Evolutionary conservation across 2,329 filamentous ascomycete species (phyloP).

Genomic region (Proliferodiscus dingleyae): DNA sequence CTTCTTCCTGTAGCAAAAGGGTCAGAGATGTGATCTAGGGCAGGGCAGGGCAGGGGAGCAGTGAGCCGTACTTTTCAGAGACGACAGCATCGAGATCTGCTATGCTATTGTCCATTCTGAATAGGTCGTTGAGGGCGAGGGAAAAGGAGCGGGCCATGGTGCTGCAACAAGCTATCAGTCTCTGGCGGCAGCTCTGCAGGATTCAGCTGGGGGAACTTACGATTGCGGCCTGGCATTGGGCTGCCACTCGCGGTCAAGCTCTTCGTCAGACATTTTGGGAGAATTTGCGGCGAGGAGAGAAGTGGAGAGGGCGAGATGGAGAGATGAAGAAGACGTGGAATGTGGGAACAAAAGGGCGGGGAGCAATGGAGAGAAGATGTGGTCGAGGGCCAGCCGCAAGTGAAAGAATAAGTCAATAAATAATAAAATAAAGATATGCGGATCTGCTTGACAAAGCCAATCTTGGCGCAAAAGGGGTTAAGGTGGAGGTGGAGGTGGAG

Average conservation of each 20-base stretch:
- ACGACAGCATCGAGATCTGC: conserved; percentile 70
- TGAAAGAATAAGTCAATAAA: neutral
- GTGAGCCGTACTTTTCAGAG: conserved; percentile 74
- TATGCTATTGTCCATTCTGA: conserved; percentile 77
- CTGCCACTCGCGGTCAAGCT: conserved; percentile 75
- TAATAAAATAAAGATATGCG: neutral
- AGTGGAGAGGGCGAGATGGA: neutral
- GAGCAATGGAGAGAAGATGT: neutral
- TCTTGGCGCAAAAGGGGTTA: conserved; percentile 10
- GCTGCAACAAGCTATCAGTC: conserved; percentile 41
- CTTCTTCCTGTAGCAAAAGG: conserved; percentile 59
- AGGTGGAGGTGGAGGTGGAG: neutral
- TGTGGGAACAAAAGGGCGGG: neutral
- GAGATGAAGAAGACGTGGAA: neutral
- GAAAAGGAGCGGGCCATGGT: conserved; percentile 87
- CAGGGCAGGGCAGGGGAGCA: neutral
- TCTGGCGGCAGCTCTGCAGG: neutral
- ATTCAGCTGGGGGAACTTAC: conserved; percentile 50
- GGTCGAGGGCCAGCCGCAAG: conserved; percentile 2
- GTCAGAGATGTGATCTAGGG: conserved; percentile 3
- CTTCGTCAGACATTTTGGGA: conserved; percentile 50
- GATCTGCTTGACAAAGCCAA: conserved; percentile 12
- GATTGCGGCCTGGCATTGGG: conserved; percentile 75
- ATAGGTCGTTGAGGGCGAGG: conserved; percentile 78
- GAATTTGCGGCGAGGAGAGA: neutral